A percentile compares a stretch with the other conserved stretches of the same genome.
phyloP scores from a whole-genome alignment of 352 stramenopile genomes.

The Phytophthora capsici region DNA sequence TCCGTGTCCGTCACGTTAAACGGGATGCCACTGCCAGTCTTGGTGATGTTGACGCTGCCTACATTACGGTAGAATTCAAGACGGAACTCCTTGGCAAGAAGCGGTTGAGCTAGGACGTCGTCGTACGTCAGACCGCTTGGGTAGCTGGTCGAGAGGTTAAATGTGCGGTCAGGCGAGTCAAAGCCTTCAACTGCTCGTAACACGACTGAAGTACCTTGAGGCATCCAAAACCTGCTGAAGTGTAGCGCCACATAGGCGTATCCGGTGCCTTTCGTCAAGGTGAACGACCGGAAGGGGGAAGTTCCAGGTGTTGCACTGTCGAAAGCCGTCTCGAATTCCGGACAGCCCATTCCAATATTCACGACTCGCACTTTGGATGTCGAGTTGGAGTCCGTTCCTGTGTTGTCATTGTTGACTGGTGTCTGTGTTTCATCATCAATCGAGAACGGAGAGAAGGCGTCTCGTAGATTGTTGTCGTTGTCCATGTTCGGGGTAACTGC shows the following conservation, averaged over 20 bases:
- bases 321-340: conserved; percentile 56
- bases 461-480: conserved; percentile 10
- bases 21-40: not conserved
- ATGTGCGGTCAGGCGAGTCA: conserved; percentile 34
- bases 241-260: conserved; percentile 65
- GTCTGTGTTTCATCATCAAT: conserved; percentile 1
- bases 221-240: conserved; percentile 55
- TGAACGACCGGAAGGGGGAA: conserved; percentile 53
- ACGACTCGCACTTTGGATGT: conserved; percentile 23
- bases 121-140: conserved; percentile 33
- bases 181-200: conserved; percentile 57
- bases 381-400: conserved; percentile 21
- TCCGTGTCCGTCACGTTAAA: conserved; percentile 32
- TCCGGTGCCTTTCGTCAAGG: conserved; percentile 54
- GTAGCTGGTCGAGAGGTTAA: conserved; percentile 53
- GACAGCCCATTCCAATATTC: conserved; percentile 51
- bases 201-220: conserved; percentile 46
- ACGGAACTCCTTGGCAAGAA: conserved; percentile 60
- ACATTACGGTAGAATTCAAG: conserved; percentile 64
- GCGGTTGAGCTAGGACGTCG: conserved; percentile 37
- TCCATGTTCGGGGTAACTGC: not conserved
- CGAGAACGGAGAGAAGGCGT: conserved; percentile 13
- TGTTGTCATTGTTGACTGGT: conserved; percentile 19
- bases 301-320: conserved; percentile 40
- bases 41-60: conserved; percentile 15